These are phyloP conservation scores for Mucuna pruriens DNA, from an alignment of 306 rosid genomes.

Conservation along the genomic window DNA sequence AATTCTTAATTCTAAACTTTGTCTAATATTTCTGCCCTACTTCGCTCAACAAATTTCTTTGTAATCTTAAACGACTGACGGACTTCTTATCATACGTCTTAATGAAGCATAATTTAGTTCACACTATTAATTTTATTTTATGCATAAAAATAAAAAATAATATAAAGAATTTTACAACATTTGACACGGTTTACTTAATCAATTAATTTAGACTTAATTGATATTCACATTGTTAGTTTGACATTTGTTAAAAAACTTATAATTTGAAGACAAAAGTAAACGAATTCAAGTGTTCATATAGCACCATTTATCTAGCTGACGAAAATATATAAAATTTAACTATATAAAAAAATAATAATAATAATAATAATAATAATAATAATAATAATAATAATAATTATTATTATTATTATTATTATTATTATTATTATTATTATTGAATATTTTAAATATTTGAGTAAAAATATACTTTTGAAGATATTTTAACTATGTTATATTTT, in stretches of 20 bases:
- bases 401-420: too few relatives aligned
- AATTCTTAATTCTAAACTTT: not conserved
- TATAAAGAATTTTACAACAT: too few relatives aligned
- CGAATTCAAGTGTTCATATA: constrained; percentile 15
- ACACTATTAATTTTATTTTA: too few relatives aligned
- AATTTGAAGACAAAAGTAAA: not conserved
- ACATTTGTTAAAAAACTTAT: not conserved
- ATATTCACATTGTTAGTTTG: constrained; percentile 30
- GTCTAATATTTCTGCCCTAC: not conserved
- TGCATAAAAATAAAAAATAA: too few relatives aligned
- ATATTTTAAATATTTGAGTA: too few relatives aligned
- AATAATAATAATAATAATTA: not conserved
- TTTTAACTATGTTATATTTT: too few relatives aligned
- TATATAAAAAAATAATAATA: not conserved
- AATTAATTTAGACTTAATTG: too few relatives aligned
- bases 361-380: not conserved
- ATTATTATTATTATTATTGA: too few relatives aligned
- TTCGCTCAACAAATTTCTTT: constrained; percentile 4
- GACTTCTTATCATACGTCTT: too few relatives aligned
- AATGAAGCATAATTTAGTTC: too few relatives aligned
- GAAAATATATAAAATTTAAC: not conserved
- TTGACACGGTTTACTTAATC: too few relatives aligned
- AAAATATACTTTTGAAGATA: too few relatives aligned
- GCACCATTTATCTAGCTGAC: not conserved
- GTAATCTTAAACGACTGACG: not conserved